These are phyloP conservation scores for Remersonia thermophila DNA, from an alignment of 2,329 filamentous ascomycete species.

Conservation along the genomic window DNA sequence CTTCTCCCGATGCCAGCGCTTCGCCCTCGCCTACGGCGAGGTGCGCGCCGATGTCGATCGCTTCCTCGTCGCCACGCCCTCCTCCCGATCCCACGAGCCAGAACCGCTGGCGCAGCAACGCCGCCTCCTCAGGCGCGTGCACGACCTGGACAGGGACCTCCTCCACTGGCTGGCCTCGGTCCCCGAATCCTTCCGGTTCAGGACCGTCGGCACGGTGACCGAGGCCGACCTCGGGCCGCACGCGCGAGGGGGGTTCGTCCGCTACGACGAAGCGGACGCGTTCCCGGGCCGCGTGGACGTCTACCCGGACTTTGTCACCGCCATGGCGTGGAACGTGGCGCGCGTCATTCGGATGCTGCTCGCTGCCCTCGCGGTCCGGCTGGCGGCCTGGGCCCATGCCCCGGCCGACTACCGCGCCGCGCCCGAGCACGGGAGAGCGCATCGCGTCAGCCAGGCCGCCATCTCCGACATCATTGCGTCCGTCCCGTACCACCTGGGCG, in stretches of 20 bases:
- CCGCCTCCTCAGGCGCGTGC: conserved; percentile 37
- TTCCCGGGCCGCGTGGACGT: conserved; percentile 49
- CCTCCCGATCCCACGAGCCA: conserved; percentile 35
- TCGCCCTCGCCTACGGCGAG: conserved; percentile 41
- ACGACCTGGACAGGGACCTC: conserved; percentile 40
- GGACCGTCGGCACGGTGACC: conserved; percentile 37
- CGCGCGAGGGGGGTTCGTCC: conserved; percentile 31
- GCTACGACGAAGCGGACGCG: conserved; percentile 37
- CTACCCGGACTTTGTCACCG: conserved; percentile 46
- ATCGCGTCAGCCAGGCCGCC: conserved; percentile 36
- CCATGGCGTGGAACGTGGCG: conserved; percentile 43
- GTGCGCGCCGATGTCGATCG: conserved; percentile 39
- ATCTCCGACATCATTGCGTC: conserved; percentile 49
- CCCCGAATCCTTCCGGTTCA: conserved; percentile 35
- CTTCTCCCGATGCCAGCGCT: conserved; percentile 34
- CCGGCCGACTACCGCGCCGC: conserved; percentile 51
- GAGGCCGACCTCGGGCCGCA: conserved; percentile 34
- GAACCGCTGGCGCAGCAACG: conserved; percentile 37
- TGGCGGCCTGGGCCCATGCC: conserved; percentile 45
- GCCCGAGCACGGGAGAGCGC: conserved; percentile 44
- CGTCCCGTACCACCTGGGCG: conserved; percentile 48
- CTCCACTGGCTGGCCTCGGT: conserved; percentile 37
- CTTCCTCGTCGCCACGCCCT: conserved; percentile 30
- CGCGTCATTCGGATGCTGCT: conserved; percentile 43
- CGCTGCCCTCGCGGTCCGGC: conserved; percentile 42